Evolutionary conservation across 1,139 yeast genomes (phyloP).

Genomic region (Arxiozyma telluris): DNA sequence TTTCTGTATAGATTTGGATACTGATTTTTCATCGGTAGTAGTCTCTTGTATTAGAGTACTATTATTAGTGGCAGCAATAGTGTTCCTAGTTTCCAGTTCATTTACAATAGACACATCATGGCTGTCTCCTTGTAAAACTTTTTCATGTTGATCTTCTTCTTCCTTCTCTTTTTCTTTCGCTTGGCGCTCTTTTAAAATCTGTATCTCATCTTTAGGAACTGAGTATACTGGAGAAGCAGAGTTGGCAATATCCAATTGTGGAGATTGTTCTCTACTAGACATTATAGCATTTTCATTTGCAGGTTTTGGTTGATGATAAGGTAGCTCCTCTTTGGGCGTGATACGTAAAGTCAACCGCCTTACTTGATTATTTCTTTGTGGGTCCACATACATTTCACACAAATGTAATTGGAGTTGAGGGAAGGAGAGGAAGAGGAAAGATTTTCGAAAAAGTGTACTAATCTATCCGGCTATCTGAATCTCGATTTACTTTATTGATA

Average conservation of each 20-base stretch:
- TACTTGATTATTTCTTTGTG: slow-evolving; percentile 18
- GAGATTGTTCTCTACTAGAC: slow-evolving; percentile 2
- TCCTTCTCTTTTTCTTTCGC: slow-evolving; percentile 13
- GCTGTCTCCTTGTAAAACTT: neutral
- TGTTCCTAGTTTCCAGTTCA: neutral
- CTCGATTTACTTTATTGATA: no score
- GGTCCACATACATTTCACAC: slow-evolving; percentile 20
- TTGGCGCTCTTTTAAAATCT: slow-evolving; percentile 3
- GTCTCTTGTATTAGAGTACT: neutral
- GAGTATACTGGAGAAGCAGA: neutral
- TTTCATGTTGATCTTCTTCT: slow-evolving; percentile 1
- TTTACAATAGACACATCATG: neutral
- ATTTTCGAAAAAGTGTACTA: neutral
- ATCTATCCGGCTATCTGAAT: neutral
- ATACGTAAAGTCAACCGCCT: slow-evolving; percentile 12
- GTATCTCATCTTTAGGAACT: slow-evolving; percentile 4
- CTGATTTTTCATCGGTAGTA: neutral
- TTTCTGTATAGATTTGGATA: neutral
- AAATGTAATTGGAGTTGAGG: neutral
- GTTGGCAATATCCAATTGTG: neutral
- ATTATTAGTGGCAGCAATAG: neutral
- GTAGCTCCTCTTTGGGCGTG: slow-evolving; percentile 3
- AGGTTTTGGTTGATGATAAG: slow-evolving; percentile 2
- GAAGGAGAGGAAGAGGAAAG: neutral
- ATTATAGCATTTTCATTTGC: slow-evolving; percentile 1